These are phyloP conservation scores for Phytopythium cucurbitacearum DNA, from an alignment of 352 stramenopile species.

Conservation along the genomic window DNA sequence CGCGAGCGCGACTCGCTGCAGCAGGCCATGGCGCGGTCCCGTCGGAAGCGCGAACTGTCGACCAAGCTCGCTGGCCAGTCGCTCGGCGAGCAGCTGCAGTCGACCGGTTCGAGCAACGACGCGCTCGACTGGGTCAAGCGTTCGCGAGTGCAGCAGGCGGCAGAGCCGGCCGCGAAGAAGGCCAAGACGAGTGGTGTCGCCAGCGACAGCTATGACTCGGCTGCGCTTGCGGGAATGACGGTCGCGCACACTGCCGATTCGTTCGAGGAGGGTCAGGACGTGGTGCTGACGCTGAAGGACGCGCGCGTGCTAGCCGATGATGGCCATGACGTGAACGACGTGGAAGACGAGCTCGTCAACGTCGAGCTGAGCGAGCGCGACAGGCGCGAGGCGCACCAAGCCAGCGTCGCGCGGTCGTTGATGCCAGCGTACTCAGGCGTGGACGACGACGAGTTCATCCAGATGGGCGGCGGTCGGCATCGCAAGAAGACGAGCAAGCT, in stretches of 20 bases:
- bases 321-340: conserved; percentile 77
- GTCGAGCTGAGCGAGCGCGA: conserved; percentile 79
- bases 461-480: conserved; percentile 34
- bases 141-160: conserved; percentile 18
- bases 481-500: conserved; percentile 41
- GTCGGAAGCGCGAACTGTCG: conserved; percentile 62
- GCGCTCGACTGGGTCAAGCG: conserved; percentile 78
- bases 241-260: conserved; percentile 85
- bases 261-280: conserved; percentile 89
- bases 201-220: conserved; percentile 45
- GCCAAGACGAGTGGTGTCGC: neutral
- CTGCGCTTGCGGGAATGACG: conserved; percentile 84
- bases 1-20: conserved; percentile 40
- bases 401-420: conserved; percentile 30
- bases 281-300: conserved; percentile 95
- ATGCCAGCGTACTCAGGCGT: conserved; percentile 92
- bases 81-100: conserved; percentile 64
- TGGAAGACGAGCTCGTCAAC: conserved; percentile 82
- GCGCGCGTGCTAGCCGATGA: conserved; percentile 76
- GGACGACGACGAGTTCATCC: conserved; percentile 97
- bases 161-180: conserved; percentile 5
- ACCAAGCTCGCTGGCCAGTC: conserved; percentile 69
- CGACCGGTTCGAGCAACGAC: conserved; percentile 16
- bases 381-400: conserved; percentile 33
- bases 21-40: conserved; percentile 58